Conservation (phyloP, 345 rosid genomes). For the Laguncularia racemosa region DNA sequence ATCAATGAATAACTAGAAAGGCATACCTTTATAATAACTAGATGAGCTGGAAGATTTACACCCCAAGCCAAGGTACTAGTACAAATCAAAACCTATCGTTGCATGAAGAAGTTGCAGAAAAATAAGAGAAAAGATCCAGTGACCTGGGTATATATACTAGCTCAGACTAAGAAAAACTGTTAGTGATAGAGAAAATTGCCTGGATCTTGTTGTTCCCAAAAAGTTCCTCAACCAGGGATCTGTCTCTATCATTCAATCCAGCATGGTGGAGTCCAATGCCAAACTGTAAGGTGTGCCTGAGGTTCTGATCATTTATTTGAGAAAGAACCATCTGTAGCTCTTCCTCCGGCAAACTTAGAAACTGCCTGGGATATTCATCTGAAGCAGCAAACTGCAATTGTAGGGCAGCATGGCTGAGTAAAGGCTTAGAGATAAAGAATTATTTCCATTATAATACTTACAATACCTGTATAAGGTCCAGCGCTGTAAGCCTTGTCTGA, state of each 20-base stretch:
- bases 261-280: conserved; percentile 98
- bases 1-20: too few species aligned
- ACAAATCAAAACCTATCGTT: conserved; percentile 71
- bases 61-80: conserved; percentile 99
- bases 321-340: conserved; percentile 90
- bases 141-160: too few species aligned
- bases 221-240: conserved; percentile 93
- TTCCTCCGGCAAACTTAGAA: conserved; percentile 78
- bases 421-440: too few species aligned
- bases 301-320: conserved; percentile 88
- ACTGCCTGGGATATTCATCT: conserved; percentile 92
- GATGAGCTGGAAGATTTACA: conserved; percentile 95
- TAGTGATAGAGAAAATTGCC: conserved; percentile 33
- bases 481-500: conserved; percentile 95
- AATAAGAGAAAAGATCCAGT: not conserved
- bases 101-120: not conserved
- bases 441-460: conserved; percentile 10
- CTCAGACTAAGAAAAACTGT: not conserved
- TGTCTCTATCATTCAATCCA: conserved; percentile 88
- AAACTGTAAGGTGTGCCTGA: conserved; percentile 91
- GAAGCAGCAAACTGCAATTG: conserved; percentile 74
- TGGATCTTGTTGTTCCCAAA: conserved; percentile 95
- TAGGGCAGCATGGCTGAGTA: not conserved
- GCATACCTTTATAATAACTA: conserved; percentile 90
- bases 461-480: conserved; percentile 88